These are phyloP conservation scores for Phytophthora foliorum DNA, from an alignment of 352 stramenopile genomes.

Conservation along the genomic window DNA sequence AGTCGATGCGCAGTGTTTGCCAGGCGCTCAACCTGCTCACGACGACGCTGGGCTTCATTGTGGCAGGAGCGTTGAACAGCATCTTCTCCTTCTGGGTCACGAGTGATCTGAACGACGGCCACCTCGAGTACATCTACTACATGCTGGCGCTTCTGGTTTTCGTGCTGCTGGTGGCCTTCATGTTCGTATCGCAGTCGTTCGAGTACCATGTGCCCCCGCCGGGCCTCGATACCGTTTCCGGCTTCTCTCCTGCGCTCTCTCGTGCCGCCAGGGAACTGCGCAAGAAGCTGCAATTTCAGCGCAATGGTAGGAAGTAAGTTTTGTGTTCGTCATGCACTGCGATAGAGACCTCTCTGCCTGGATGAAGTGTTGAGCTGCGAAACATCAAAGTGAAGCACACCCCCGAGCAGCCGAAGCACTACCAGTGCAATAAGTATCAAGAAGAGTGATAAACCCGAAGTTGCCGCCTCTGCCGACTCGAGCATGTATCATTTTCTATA, in stretches of 20 bases:
- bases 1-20: slow-evolving; percentile 92
- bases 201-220: slow-evolving; percentile 80
- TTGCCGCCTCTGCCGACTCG: neutral
- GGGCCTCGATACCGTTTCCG: slow-evolving; percentile 54
- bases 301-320: slow-evolving; percentile 33
- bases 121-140: slow-evolving; percentile 93
- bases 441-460: slow-evolving; percentile 1
- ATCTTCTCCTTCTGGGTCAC: slow-evolving; percentile 93
- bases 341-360: neutral
- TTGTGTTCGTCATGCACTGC: neutral
- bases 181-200: slow-evolving; percentile 78
- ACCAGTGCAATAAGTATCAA: neutral
- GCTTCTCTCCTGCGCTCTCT: slow-evolving; percentile 71
- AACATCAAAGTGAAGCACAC: neutral
- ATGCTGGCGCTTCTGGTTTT: slow-evolving; percentile 78
- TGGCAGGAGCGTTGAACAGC: slow-evolving; percentile 84
- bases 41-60: slow-evolving; percentile 90
- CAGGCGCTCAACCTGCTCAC: slow-evolving; percentile 92
- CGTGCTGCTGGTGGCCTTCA: slow-evolving; percentile 68
- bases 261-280: slow-evolving; percentile 56
- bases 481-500: neutral
- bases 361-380: neutral
- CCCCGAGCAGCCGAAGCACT: neutral
- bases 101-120: slow-evolving; percentile 91
- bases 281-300: slow-evolving; percentile 47